These are phyloP conservation scores for Chlorella ohadii DNA, from an alignment of 139 green algal species.

Conservation along the genomic window DNA sequence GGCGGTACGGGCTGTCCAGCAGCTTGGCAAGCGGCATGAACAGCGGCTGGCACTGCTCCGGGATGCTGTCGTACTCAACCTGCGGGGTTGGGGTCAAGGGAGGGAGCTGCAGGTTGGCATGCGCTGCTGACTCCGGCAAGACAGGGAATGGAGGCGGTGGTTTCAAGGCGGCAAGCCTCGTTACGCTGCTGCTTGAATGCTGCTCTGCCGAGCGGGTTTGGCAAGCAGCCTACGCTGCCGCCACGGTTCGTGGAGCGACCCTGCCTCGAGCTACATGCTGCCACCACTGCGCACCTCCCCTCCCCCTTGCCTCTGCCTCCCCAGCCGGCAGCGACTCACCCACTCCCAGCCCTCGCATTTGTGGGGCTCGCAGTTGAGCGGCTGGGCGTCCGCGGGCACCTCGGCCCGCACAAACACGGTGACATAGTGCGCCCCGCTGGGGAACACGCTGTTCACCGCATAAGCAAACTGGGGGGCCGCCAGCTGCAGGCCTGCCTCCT, in stretches of 20 bases:
- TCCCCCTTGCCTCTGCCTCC: too few relatives aligned
- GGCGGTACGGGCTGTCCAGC: conserved; percentile 20
- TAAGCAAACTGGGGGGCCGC: conserved; percentile 26
- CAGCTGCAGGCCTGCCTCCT: conserved; percentile 55
- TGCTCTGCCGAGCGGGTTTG: too few relatives aligned
- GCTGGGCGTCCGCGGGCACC: conserved; percentile 22
- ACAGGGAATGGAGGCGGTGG: too few relatives aligned
- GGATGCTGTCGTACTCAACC: background rate
- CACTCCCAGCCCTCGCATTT: conserved; percentile 46
- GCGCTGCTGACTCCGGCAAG: too few relatives aligned
- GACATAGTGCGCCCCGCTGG: conserved; percentile 56
- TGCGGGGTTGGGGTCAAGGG: background rate
- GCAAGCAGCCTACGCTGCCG: too few relatives aligned
- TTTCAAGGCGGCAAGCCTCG: too few relatives aligned
- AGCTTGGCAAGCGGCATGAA: conserved; percentile 42
- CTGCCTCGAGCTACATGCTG: too few relatives aligned
- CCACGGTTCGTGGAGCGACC: too few relatives aligned
- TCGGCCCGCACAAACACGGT: conserved; percentile 61
- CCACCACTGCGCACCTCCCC: too few relatives aligned
- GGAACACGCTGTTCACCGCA: conserved; percentile 50
- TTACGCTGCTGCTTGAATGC: too few relatives aligned
- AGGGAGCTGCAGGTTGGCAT: too few relatives aligned
- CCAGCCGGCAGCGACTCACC: background rate
- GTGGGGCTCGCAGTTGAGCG: conserved; percentile 31
- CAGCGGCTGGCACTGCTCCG: conserved; percentile 23